Base-by-base conservation (phyloP, 108 stramenopile species). In the Cyclostephanos tholiformis region DNA sequence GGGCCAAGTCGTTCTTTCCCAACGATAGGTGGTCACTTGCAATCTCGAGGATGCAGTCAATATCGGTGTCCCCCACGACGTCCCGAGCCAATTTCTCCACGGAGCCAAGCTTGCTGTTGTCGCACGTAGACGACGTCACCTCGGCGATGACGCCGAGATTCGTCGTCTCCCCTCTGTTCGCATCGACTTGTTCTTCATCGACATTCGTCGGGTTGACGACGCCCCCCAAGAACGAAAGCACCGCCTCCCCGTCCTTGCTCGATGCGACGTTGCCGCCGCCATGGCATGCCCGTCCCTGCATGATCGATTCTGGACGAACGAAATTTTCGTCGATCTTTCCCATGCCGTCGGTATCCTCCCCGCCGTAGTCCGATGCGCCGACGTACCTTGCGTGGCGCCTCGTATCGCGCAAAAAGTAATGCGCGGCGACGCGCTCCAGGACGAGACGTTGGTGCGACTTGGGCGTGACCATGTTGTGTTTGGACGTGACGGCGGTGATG, bases 1-100 rank as follows among this genome's bases (percentile, higher is more conserved):
- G 36, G 17, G 77, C 77, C 48, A 52, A 58, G 4, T 70, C 48
- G 36, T 79, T 79, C 48, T 72, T 46, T 16, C 77, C 77, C 27
- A 79, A 14, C 13, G 77, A 79, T 4, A 79, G 66, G 16, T 79
- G 77, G 22, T 72, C 61, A 16, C 60, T 71, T 43, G 77, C 77
- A 11, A 60, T 29, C 67, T 79, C 77, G 1, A 79, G 50, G 19
- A 79, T 57, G 17, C n/a, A 23, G 46, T 79, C 77, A 27, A 79
- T 79, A 23, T 67, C 56, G 41, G 25, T 53, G 1, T 22, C 52
- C 4, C 41, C 9, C 7, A 41, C 41, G 41, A 41, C 9, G 41
- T 41, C 41, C 41, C 12, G 41, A 10, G 41, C 41, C 22, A 36
- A 44, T 63, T 63, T 16, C 30, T 63, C 29, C 22, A n/a, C 63